Base-by-base conservation (phyloP, 176 grass and related monocot species). In the Panicum miliaceum region DNA sequence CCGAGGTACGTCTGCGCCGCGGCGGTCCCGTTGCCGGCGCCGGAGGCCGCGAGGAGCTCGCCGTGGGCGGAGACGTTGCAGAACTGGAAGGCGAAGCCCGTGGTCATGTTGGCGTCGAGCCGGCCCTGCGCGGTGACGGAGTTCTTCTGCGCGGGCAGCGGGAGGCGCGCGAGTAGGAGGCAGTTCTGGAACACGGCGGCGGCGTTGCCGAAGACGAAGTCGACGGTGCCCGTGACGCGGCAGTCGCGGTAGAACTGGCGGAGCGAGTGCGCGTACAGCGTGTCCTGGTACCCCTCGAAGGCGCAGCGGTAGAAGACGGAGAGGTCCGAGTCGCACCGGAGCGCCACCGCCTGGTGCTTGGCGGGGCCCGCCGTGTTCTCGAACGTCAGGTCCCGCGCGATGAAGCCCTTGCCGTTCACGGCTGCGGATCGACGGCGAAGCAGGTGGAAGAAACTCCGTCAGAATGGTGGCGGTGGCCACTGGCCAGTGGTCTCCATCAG, bases 181-280 rank as follows among this genome's bases (percentile, higher is more conserved):
- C 89, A 92, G 69, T 64, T 75, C 68, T 99, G 96, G 77, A 99
- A 94, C 6, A 99, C 89, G 26, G 91, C 91, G 20, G 89, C 85
- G 6, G 96, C 89, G 74, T 99, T 88, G 68, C 96, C 96, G 59
- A 99, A 99, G 86, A 99, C 81, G 62, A 99, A 99, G 83, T 99
- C 91, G 46, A 99, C 85, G 14, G 93, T 99, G 27, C 89, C 96
- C 7, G 81, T 12, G 69, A 96, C 41, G 68, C 0, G 11, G 80
- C 93, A 96, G 5, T 99, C 96, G 42, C 89, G 83, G 90, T 92
- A 99, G 89, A 96, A 99, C 12, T 99, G 96, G 32, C 91, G 91
- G 53, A 96, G 87, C 12, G 96, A 88, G 72, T 95, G 96, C 45
- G 93, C 96, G 79, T 99, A 99, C 1, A 99, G 93, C 8, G 96